Evolutionary conservation across 2,329 filamentous ascomycete species (phyloP).

Genomic region (Cytospora schulzeri): DNA sequence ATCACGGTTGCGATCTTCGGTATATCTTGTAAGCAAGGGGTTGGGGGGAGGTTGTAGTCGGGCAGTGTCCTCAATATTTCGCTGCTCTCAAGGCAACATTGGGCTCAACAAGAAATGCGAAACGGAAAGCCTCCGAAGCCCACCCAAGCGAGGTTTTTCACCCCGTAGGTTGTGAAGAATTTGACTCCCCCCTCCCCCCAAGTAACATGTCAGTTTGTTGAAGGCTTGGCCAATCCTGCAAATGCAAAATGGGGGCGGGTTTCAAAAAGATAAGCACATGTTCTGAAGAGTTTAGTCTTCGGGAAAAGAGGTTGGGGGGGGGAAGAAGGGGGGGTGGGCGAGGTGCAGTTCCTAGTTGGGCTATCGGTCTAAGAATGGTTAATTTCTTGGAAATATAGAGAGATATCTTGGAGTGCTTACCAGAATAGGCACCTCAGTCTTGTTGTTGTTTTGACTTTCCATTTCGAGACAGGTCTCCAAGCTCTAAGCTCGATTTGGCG

Average conservation of each 20-base stretch:
- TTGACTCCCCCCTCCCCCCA: too few species aligned
- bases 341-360: background rate
- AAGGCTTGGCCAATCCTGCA: background rate
- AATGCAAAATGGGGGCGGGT: background rate
- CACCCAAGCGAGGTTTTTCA: background rate
- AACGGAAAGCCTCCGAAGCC: background rate
- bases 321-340: too few species aligned
- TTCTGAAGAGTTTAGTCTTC: background rate
- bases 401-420: background rate
- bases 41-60: too few species aligned
- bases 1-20: background rate
- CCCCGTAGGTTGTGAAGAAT: background rate
- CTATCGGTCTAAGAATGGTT: background rate
- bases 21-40: background rate
- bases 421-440: background rate
- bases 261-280: background rate
- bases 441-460: background rate
- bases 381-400: background rate
- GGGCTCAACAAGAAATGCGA: too few species aligned
- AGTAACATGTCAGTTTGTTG: background rate
- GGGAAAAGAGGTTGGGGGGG: background rate
- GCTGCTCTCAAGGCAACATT: too few species aligned
- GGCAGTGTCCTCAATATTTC: too few species aligned
- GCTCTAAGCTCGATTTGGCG: background rate
- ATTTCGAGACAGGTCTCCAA: background rate